A percentile compares a stretch with the other conserved stretches of the same genome.
Conservation (phyloP, 148 eudicot species). For the Rhododendron henanense region DNA sequence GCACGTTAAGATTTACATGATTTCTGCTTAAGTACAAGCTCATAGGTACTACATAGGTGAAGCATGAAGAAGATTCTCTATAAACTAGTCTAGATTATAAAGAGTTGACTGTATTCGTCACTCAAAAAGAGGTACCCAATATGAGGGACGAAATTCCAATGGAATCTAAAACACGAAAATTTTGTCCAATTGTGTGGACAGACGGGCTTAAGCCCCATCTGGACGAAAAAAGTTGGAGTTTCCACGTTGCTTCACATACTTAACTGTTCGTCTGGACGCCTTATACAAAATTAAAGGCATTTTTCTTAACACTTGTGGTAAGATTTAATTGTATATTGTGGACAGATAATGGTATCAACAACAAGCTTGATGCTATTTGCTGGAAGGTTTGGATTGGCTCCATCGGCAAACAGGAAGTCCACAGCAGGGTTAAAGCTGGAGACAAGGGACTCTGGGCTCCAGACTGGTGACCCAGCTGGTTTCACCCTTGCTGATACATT, state of each 20-base stretch:
- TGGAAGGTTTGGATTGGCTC: slow-evolving; percentile 91
- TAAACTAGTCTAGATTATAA: too few relatives aligned
- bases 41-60: too few relatives aligned
- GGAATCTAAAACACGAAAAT: background rate
- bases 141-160: too few relatives aligned
- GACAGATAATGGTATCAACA: slow-evolving; percentile 87
- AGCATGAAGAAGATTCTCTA: background rate
- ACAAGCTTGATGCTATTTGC: slow-evolving; percentile 93
- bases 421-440: slow-evolving; percentile 92
- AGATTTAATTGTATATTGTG: background rate
- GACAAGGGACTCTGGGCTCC: slow-evolving; percentile 83
- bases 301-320: background rate
- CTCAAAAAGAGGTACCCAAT: background rate
- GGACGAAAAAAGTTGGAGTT: background rate
- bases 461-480: slow-evolving; percentile 98
- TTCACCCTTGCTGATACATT: slow-evolving; percentile 93
- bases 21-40: too few relatives aligned
- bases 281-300: background rate
- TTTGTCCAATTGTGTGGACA: background rate
- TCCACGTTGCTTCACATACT: background rate
- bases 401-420: slow-evolving; percentile 93
- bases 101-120: too few relatives aligned
- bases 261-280: background rate
- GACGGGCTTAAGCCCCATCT: background rate
- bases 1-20: too few relatives aligned